Percentiles rank a stretch among this genome's conserved stretches.
These are phyloP conservation scores for Metschnikowia lachancei DNA, from an alignment of 805 yeast species.

Conservation along the genomic window DNA sequence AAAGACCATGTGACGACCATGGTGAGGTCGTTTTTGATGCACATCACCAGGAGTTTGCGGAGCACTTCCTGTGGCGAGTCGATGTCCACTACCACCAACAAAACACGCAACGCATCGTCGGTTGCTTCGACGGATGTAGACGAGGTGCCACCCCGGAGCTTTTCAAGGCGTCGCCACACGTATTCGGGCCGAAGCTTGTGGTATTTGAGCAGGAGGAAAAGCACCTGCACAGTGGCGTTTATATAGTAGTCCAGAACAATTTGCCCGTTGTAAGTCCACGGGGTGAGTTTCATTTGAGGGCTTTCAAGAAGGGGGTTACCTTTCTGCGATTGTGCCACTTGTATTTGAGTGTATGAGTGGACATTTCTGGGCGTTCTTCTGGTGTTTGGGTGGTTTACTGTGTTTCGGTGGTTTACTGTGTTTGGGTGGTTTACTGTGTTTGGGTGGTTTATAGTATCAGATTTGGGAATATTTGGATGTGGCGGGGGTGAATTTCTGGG, in stretches of 20 bases:
- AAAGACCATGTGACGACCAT: constrained; percentile 53
- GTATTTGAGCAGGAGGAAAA: constrained; percentile 67
- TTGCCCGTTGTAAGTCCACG: constrained; percentile 54
- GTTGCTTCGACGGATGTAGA: constrained; percentile 24
- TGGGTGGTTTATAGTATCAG: too few relatives aligned
- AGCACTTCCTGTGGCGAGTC: constrained; percentile 52
- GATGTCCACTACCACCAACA: constrained; percentile 64
- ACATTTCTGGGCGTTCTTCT: constrained; percentile 10
- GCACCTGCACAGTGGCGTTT: constrained; percentile 51
- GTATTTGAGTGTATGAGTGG: constrained; percentile 33
- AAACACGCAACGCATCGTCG: constrained; percentile 48
- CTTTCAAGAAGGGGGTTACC: constrained; percentile 67
- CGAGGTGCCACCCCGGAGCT: constrained; percentile 38
- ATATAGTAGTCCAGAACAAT: constrained; percentile 62
- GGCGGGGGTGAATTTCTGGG: too few relatives aligned
- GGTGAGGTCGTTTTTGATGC: constrained; percentile 49
- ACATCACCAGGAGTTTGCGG: constrained; percentile 46
- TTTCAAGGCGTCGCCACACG: constrained; percentile 51
- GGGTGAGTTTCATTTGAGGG: constrained; percentile 46
- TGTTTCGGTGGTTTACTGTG: background rate
- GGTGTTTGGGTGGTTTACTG: background rate
- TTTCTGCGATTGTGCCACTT: constrained; percentile 63
- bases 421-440: too few relatives aligned
- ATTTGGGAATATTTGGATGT: too few relatives aligned
- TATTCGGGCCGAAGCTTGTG: constrained; percentile 78